Percentiles rank a stretch among this genome's conserved stretches.
These are phyloP conservation scores for Dothidotthia symphoricarpi DNA, from an alignment of 2,329 filamentous ascomycete species.

Conservation along the genomic window DNA sequence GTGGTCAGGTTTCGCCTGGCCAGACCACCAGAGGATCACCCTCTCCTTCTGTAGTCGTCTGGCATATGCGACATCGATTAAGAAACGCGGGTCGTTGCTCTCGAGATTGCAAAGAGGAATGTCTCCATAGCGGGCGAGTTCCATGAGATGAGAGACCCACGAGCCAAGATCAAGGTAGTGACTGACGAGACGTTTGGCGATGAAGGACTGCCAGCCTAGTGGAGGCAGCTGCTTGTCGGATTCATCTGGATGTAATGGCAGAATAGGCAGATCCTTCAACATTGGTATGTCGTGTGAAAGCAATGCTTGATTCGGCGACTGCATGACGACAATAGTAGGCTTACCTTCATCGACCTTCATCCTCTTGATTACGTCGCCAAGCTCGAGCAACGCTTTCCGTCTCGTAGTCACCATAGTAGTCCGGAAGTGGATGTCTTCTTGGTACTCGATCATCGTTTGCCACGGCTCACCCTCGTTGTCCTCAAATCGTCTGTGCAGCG, in stretches of 20 bases:
- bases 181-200: slow-evolving; percentile 79
- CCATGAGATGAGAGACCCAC: slow-evolving; percentile 85
- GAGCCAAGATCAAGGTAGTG: slow-evolving; percentile 91
- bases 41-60: slow-evolving; percentile 85
- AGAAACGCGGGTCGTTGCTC: slow-evolving; percentile 85
- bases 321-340: slow-evolving; percentile 81
- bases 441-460: slow-evolving; percentile 82
- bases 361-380: slow-evolving; percentile 85
- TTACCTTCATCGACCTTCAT: slow-evolving; percentile 80
- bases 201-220: slow-evolving; percentile 88
- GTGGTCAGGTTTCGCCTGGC: slow-evolving; percentile 82
- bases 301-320: slow-evolving; percentile 79
- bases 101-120: slow-evolving; percentile 95
- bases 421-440: slow-evolving; percentile 81
- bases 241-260: slow-evolving; percentile 77
- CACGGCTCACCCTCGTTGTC: slow-evolving; percentile 68
- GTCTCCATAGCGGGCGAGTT: slow-evolving; percentile 87
- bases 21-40: slow-evolving; percentile 96
- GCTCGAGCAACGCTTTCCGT: slow-evolving; percentile 82
- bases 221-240: slow-evolving; percentile 85
- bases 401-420: slow-evolving; percentile 84
- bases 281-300: slow-evolving; percentile 82
- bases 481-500: slow-evolving; percentile 63
- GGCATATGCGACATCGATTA: slow-evolving; percentile 96
- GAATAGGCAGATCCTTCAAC: slow-evolving; percentile 77